phyloP scores from a whole-genome alignment of 257 asterid species.

The Solanum corneliomulleri region DNA sequence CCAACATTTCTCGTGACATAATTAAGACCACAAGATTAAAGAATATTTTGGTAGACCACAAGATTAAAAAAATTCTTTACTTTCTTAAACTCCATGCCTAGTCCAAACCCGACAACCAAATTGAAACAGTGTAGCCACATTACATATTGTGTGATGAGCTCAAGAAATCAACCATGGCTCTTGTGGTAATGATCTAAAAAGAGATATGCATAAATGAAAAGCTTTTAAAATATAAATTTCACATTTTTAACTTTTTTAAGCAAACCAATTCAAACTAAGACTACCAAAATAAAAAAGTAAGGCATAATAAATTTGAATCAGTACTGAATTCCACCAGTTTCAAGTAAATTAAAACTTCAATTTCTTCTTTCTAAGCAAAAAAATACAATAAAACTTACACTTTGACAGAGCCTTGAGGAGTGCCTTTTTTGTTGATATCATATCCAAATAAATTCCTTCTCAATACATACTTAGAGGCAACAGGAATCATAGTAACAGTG shows the following conservation, averaged over 20 bases:
- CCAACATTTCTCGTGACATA: not conserved
- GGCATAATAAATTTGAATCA: not conserved
- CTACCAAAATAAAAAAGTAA: not conserved
- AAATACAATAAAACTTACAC: slow-evolving; percentile 45
- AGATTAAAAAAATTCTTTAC: not conserved
- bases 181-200: not conserved
- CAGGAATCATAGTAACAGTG: slow-evolving; percentile 64
- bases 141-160: not conserved
- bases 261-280: not conserved
- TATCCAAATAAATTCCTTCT: slow-evolving; percentile 75
- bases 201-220: not conserved
- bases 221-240: not conserved
- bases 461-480: slow-evolving; percentile 63
- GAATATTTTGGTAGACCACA: not conserved
- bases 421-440: slow-evolving; percentile 87
- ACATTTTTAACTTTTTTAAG: not conserved
- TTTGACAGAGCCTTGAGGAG: slow-evolving; percentile 82
- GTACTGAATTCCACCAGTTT: not conserved
- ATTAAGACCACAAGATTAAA: not conserved
- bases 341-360: not conserved
- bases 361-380: not conserved
- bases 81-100: not conserved
- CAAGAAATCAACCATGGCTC: not conserved
- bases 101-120: not conserved
- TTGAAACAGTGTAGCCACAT: not conserved